Evolutionary conservation across 192 early-diverging fungal species (phyloP).

Genomic region (Umbelopsis vinacea): DNA sequence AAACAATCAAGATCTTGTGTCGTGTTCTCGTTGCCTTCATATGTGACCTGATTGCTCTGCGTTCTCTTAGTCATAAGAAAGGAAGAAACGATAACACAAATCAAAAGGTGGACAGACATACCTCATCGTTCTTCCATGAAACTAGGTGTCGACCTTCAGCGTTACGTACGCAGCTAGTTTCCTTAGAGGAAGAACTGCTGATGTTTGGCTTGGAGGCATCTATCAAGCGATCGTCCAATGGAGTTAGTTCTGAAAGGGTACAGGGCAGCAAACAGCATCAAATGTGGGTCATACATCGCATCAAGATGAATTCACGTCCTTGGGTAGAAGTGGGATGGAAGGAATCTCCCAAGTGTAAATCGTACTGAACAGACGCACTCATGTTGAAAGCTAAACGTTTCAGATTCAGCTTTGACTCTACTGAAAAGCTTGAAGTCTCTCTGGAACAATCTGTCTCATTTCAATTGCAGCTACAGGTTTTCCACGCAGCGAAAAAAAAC

Average conservation of each 20-base stretch:
- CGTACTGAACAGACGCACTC: constrained; percentile 21
- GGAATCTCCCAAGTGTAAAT: constrained; percentile 16
- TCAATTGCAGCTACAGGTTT: constrained; percentile 3
- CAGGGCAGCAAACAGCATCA: background rate
- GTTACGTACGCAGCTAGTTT: constrained; percentile 3
- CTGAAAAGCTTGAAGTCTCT: background rate
- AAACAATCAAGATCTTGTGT: constrained; percentile 7
- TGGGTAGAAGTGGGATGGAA: background rate
- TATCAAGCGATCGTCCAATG: background rate
- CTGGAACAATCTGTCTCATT: background rate
- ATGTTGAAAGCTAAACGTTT: background rate
- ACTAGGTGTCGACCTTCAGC: background rate
- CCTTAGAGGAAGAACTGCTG: background rate
- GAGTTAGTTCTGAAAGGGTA: no score
- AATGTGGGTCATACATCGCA: background rate
- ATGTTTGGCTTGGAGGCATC: constrained; percentile 8
- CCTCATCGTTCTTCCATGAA: background rate
- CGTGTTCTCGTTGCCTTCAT: constrained; percentile 14
- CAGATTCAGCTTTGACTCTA: background rate
- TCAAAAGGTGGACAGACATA: background rate
- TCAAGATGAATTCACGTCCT: constrained; percentile 3
- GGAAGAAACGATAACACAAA: background rate
- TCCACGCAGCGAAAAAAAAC: no score
- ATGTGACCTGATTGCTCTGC: background rate
- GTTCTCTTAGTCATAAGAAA: background rate